phyloP scores from a whole-genome alignment of 305 asterid species.

The Fraxinus velutina region DNA sequence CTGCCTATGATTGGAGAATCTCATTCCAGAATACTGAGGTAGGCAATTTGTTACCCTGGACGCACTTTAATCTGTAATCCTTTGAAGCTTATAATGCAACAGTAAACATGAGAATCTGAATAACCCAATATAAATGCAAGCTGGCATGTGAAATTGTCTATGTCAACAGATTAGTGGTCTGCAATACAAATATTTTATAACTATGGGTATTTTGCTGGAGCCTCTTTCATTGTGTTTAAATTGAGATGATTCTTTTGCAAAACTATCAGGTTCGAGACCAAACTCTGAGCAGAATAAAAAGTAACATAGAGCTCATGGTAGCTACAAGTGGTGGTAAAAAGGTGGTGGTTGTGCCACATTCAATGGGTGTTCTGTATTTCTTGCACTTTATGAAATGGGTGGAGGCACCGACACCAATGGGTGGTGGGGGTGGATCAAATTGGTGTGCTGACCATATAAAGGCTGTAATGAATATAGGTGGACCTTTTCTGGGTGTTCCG shows the following conservation, averaged over 20 bases:
- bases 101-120: neutral
- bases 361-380: conserved; percentile 82
- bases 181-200: neutral
- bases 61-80: conserved; percentile 13
- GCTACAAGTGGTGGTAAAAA: conserved; percentile 66
- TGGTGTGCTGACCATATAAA: conserved; percentile 81
- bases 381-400: conserved; percentile 94
- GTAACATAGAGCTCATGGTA: conserved; percentile 75
- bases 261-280: conserved; percentile 70
- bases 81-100: conserved; percentile 9
- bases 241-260: conserved; percentile 16
- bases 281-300: conserved; percentile 69
- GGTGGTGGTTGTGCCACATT: conserved; percentile 79
- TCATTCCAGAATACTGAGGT: conserved; percentile 95
- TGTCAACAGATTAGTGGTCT: neutral
- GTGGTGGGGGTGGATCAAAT: conserved; percentile 80
- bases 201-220: neutral
- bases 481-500: conserved; percentile 83
- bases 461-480: conserved; percentile 78
- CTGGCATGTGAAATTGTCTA: neutral
- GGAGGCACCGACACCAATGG: conserved; percentile 72
- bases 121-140: neutral
- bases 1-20: conserved; percentile 93
- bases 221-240: conserved; percentile 10
- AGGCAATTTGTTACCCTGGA: conserved; percentile 24